Evolutionary conservation across 2,329 filamentous ascomycete genomes (phyloP).

Genomic region (Fusarium tuaranense): DNA sequence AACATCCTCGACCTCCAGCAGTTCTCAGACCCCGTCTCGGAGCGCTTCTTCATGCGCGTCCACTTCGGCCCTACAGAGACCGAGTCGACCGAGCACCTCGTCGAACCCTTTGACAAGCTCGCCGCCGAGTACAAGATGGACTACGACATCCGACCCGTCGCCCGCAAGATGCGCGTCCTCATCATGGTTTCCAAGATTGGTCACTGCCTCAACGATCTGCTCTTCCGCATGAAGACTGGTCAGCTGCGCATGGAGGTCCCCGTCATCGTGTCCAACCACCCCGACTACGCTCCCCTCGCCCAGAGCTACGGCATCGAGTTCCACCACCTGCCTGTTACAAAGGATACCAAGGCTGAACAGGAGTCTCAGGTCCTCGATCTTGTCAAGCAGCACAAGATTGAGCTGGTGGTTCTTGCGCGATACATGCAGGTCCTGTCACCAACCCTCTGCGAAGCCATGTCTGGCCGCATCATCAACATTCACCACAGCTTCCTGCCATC

Average conservation of each 20-base stretch:
- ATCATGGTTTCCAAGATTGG: conserved; percentile 94
- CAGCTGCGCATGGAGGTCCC: conserved; percentile 82
- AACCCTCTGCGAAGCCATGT: conserved; percentile 80
- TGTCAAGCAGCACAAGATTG: conserved; percentile 75
- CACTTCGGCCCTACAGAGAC: conserved; percentile 75
- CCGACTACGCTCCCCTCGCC: conserved; percentile 77
- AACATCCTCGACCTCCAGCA: conserved; percentile 89
- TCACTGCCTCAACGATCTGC: conserved; percentile 85
- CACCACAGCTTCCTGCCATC: conserved; percentile 88
- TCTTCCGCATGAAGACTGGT: conserved; percentile 81
- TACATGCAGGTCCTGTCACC: conserved; percentile 91
- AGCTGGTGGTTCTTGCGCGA: conserved; percentile 83
- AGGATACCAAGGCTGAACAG: conserved; percentile 81
- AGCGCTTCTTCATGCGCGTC: conserved; percentile 90
- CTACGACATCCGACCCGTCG: conserved; percentile 76
- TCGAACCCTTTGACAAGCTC: conserved; percentile 68
- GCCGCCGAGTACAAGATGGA: conserved; percentile 75
- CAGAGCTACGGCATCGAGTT: conserved; percentile 82
- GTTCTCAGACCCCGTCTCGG: conserved; percentile 79
- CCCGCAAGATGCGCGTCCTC: conserved; percentile 79
- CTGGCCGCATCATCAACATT: conserved; percentile 91
- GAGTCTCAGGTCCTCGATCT: conserved; percentile 79
- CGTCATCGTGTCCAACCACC: conserved; percentile 85
- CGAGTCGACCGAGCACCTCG: conserved; percentile 63
- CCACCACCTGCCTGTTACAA: conserved; percentile 82